Base-by-base conservation (phyloP, 768 basidiomycete species). In the Lactarius pseudohatsudake region DNA sequence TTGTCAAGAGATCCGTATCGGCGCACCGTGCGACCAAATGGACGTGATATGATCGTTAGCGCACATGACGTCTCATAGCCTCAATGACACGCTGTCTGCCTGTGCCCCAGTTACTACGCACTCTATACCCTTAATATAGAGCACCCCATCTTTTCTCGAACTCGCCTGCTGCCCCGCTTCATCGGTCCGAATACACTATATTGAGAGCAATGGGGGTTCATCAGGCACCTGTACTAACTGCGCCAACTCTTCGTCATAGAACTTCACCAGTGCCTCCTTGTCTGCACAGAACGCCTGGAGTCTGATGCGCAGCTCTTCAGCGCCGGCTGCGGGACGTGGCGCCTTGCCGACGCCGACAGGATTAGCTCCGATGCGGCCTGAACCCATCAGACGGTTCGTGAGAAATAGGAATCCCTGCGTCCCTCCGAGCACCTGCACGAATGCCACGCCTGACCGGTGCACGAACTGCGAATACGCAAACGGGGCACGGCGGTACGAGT, bases 381-480 rank as follows among this genome's bases (percentile, higher is more conserved):
- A 82, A 3, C 84, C 87, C 81, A 92, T 90, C 64, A 96, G 79
- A 28, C 94, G 81, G 75, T 98, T 98, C 62, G 91, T 95, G 71
- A 94, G 80, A 81, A 96, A 96, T 65, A 94, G 76, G 76, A 94
- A 96, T 0, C 95, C 94, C 62, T 89, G 81, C 4, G 81, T 75
- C 1, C 88, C 92, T 2, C 90, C 92, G 5, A 95, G 73, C 65
- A 96, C 89, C 74, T 97, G 94, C 10, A 94, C 87, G 73, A 98
- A 94, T 10, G 92, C 94, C 28, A 91, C 85, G 1, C 97, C 97
- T 5, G 90, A 86, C 58, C 88, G 86, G 73, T 97, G 96, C 36
- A 97, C 90, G 75, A 93, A 98, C 74, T 98, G 96, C 22, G 94
- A 91, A 76, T 94, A 85, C 69, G 84, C 82, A 79, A 87, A 92